These are phyloP conservation scores for Curvularia sp. DNA, from an alignment of 2,329 filamentous ascomycete species.

Conservation along the genomic window DNA sequence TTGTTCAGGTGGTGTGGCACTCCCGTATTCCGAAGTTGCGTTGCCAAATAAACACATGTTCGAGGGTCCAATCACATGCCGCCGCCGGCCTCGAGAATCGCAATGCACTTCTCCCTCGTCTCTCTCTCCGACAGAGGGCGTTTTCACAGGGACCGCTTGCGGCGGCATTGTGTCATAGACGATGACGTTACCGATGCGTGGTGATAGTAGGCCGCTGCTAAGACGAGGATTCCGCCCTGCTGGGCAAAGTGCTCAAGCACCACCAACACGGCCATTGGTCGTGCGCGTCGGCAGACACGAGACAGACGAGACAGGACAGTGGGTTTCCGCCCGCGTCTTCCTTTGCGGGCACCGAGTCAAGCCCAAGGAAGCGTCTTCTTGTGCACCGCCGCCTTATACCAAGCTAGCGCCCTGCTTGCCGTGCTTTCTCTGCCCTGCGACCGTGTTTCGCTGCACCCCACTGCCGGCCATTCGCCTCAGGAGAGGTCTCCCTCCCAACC, in stretches of 20 bases:
- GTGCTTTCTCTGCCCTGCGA: conserved; percentile 12
- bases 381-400: conserved; percentile 19
- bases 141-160: background rate
- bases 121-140: too few species aligned
- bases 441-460: conserved; percentile 19
- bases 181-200: conserved; percentile 17
- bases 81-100: background rate
- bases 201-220: conserved; percentile 10
- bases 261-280: conserved; percentile 2
- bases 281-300: conserved; percentile 7
- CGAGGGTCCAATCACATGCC: conserved; percentile 9
- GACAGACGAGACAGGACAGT: background rate
- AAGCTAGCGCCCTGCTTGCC: conserved; percentile 18
- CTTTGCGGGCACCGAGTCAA: conserved; percentile 14
- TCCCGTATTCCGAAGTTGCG: conserved; percentile 13
- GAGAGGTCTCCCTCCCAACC: conserved; percentile 20
- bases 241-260: background rate
- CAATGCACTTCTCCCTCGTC: too few species aligned
- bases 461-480: conserved; percentile 24
- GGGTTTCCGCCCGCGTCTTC: background rate
- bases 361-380: conserved; percentile 14
- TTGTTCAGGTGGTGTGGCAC: conserved; percentile 5
- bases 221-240: conserved; percentile 19
- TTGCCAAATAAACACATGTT: conserved; percentile 5
- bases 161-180: conserved; percentile 5